A percentile compares a stretch with the other conserved stretches of the same genome.
These are phyloP conservation scores for Phytophthora multivora DNA, from an alignment of 352 stramenopile species.

Conservation along the genomic window DNA sequence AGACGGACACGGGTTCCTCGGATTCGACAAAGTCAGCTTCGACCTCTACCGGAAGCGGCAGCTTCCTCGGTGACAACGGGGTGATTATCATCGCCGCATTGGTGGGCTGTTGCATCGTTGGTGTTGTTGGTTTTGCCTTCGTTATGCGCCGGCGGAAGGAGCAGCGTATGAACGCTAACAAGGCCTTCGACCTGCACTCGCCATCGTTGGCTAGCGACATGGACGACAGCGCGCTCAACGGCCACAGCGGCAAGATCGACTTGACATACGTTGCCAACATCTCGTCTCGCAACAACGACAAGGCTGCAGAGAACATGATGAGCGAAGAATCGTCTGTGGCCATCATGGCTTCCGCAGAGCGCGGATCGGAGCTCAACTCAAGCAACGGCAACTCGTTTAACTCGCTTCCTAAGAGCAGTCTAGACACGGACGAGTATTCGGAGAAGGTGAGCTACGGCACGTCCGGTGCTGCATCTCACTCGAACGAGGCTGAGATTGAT, in stretches of 20 bases:
- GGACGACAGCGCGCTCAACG: slow-evolving; percentile 38
- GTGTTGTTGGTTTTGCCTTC: slow-evolving; percentile 44
- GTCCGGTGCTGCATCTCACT: slow-evolving; percentile 4
- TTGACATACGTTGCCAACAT: slow-evolving; percentile 54
- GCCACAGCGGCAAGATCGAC: slow-evolving; percentile 40
- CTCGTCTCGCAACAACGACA: slow-evolving; percentile 50
- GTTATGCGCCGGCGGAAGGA: slow-evolving; percentile 56
- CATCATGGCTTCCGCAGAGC: slow-evolving; percentile 44
- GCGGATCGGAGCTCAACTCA: slow-evolving; percentile 49
- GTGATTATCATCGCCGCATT: slow-evolving; percentile 48
- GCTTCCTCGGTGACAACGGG: slow-evolving; percentile 23
- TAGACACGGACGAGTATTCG: slow-evolving; percentile 34
- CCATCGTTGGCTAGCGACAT: slow-evolving; percentile 38
- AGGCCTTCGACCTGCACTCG: slow-evolving; percentile 37
- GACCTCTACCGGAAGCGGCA: slow-evolving; percentile 8
- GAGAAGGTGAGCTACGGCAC: slow-evolving; percentile 39
- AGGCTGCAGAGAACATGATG: slow-evolving; percentile 34
- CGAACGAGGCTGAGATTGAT: slow-evolving; percentile 29
- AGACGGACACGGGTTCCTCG: slow-evolving; percentile 9
- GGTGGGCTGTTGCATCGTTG: slow-evolving; percentile 46
- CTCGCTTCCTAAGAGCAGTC: slow-evolving; percentile 26
- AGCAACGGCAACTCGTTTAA: slow-evolving; percentile 31
- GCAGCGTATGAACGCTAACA: slow-evolving; percentile 34
- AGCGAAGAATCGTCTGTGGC: slow-evolving; percentile 37
- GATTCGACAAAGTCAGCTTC: slow-evolving; percentile 25